phyloP scores from a whole-genome alignment of 768 basidiomycete species.

The Podaxis sp. region DNA sequence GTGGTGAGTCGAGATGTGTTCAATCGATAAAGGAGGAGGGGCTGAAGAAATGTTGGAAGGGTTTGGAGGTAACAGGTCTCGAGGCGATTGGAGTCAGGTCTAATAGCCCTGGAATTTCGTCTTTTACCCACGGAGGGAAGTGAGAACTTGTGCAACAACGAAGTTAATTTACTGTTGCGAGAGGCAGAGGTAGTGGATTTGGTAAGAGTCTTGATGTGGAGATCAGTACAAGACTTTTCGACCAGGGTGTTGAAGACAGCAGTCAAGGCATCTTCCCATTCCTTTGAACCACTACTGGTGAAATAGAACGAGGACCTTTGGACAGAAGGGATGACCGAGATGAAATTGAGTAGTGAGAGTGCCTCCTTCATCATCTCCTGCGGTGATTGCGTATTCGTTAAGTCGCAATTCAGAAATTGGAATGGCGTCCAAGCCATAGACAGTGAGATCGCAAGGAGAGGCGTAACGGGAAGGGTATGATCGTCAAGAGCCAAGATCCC shows the following conservation, averaged over 20 bases:
- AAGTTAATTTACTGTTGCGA: neutral
- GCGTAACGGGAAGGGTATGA: neutral
- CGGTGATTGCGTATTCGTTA: conserved; percentile 3
- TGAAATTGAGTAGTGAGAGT: neutral
- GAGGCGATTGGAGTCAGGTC: neutral
- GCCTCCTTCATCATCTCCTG: neutral
- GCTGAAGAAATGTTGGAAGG: conserved; percentile 9
- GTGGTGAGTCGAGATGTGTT: conserved; percentile 7
- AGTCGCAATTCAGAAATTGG: conserved; percentile 8
- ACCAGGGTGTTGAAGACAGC: neutral
- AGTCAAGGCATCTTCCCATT: conserved; percentile 7
- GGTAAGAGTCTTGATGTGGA: conserved; percentile 7
- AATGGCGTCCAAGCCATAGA: neutral
- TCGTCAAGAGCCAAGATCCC: neutral
- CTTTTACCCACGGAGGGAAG: neutral
- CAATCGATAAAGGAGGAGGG: neutral
- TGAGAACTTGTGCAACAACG: conserved; percentile 1
- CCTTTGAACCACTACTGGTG: neutral
- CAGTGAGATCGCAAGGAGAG: conserved; percentile 7
- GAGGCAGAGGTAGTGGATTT: neutral
- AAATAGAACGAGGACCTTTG: neutral
- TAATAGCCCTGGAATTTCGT: neutral
- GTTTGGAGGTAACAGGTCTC: conserved; percentile 8
- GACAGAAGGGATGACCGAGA: neutral
- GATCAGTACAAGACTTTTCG: neutral